phyloP scores from a whole-genome alignment of 2,329 filamentous ascomycete species.

The Periglandula ipomoeae region DNA sequence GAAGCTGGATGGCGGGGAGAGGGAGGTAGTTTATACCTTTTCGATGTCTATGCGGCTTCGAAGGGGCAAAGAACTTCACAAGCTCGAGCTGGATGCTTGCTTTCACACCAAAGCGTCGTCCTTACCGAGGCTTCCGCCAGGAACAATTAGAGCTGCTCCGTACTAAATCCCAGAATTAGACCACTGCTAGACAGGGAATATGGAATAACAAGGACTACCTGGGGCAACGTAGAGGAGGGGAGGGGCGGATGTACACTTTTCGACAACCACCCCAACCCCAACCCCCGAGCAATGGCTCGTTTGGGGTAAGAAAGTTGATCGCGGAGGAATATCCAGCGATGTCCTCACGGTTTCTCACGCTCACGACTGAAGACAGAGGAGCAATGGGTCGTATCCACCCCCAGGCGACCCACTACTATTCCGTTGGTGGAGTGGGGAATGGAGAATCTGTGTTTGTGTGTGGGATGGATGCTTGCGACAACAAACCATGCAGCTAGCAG shows the following conservation, averaged over 20 bases:
- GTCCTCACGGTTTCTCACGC: too few species aligned
- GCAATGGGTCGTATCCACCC: neutral
- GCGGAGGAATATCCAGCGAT: neutral
- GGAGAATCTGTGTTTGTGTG: neutral
- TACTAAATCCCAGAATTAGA: neutral
- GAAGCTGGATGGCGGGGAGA: neutral
- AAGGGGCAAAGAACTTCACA: neutral
- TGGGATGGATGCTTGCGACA: neutral
- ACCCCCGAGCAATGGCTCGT: neutral
- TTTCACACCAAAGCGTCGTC: neutral
- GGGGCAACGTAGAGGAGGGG: neutral
- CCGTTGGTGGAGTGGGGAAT: slow-evolving; percentile 3
- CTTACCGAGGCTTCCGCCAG: slow-evolving; percentile 4
- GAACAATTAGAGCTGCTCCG: neutral
- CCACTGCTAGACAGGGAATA: neutral
- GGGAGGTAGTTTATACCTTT: slow-evolving; percentile 6
- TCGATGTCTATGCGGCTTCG: neutral
- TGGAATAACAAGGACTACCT: neutral
- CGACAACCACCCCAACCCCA: neutral
- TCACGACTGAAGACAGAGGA: too few species aligned
- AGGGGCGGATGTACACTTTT: neutral
- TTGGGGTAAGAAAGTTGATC: neutral
- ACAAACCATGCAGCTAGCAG: neutral
- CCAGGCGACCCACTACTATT: neutral
- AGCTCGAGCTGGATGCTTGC: neutral